Percentiles rank a stretch among this genome's conserved stretches.
These are phyloP conservation scores for Suhomyces anneliseae DNA, from an alignment of 1,139 yeast species.

Conservation along the genomic window DNA sequence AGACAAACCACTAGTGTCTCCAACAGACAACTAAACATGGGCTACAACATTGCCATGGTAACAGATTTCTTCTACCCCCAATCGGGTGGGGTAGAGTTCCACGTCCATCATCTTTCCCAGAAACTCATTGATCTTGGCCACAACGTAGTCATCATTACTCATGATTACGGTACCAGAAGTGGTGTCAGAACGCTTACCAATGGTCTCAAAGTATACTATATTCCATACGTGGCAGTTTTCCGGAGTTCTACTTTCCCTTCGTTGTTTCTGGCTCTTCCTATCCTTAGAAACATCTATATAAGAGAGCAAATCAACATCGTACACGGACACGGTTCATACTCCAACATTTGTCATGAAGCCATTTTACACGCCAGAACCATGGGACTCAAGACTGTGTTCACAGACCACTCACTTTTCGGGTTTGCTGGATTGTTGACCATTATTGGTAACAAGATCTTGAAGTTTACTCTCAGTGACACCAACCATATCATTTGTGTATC, in stretches of 20 bases:
- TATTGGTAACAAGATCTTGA: conserved; percentile 80
- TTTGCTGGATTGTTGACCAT: conserved; percentile 85
- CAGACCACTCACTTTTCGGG: conserved; percentile 95
- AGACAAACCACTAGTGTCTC: conserved; percentile 1
- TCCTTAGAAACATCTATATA: conserved; percentile 77
- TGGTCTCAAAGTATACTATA: conserved; percentile 90
- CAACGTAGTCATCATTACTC: conserved; percentile 87
- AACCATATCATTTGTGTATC: conserved; percentile 95
- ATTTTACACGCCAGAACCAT: conserved; percentile 87
- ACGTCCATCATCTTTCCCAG: conserved; percentile 79
- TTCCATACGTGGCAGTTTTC: conserved; percentile 76
- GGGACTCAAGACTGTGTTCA: conserved; percentile 89
- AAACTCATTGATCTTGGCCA: conserved; percentile 83
- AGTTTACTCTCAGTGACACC: conserved; percentile 80
- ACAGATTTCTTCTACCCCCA: conserved; percentile 98
- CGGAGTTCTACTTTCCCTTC: conserved; percentile 88
- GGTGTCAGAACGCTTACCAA: conserved; percentile 84
- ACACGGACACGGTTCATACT: conserved; percentile 93
- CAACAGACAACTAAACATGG: conserved; percentile 9
- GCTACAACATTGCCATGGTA: conserved; percentile 68
- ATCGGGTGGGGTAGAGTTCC: conserved; percentile 97
- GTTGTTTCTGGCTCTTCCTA: conserved; percentile 84
- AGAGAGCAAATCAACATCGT: conserved; percentile 85
- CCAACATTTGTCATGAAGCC: conserved; percentile 86
- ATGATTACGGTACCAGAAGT: conserved; percentile 76